These are phyloP conservation scores for Lentinus brumalis DNA, from an alignment of 768 basidiomycete species.

Conservation along the genomic window DNA sequence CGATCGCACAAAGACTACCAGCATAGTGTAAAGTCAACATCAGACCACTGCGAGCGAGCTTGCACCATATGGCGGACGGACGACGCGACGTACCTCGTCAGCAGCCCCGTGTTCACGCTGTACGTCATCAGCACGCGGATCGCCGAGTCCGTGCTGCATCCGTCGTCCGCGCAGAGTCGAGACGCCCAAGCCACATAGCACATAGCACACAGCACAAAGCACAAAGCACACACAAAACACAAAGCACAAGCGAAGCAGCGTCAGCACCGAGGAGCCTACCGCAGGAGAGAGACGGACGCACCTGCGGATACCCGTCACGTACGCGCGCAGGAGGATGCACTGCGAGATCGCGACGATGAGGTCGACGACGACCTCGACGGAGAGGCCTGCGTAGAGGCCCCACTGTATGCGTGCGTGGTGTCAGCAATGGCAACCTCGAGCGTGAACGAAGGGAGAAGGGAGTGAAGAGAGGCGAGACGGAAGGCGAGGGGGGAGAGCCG, in stretches of 20 bases:
- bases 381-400: constrained; percentile 24
- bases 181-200: no score
- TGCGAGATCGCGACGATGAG: constrained; percentile 17
- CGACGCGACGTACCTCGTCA: constrained; percentile 17
- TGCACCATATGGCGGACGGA: neutral
- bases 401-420: constrained; percentile 4
- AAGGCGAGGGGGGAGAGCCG: no score
- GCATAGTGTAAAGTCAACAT: no score
- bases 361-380: constrained; percentile 16
- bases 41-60: no score
- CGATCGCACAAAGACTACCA: constrained; percentile 12
- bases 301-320: constrained; percentile 18
- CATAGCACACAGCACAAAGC: no score
- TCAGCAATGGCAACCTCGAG: no score
- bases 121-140: constrained; percentile 18
- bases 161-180: no score
- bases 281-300: neutral
- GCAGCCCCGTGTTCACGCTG: constrained; percentile 22
- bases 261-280: neutral
- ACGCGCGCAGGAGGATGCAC: constrained; percentile 12
- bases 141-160: constrained; percentile 20
- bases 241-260: neutral
- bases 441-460: neutral
- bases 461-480: no score
- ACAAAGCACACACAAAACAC: neutral